Conservation (phyloP, 2,329 filamentous ascomycete species). For the Pseudogymnoascus sp. region DNA sequence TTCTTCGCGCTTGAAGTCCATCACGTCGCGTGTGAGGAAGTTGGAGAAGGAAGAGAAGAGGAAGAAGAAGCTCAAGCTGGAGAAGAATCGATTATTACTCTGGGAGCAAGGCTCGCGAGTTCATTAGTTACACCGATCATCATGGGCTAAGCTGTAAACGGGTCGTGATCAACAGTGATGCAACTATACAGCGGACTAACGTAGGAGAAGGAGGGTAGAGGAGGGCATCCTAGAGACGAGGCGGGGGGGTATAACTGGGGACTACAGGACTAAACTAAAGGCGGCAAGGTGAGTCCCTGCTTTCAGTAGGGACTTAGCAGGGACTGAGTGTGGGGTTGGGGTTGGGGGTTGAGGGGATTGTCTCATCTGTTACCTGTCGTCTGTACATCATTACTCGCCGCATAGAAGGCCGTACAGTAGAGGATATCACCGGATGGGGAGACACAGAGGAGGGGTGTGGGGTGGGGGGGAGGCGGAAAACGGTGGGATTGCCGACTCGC, state of each 20-base stretch:
- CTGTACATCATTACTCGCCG: neutral
- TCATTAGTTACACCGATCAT: conserved; percentile 8
- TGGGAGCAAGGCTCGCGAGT: neutral
- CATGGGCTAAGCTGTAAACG: conserved; percentile 1
- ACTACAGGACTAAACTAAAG: neutral
- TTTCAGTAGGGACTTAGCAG: neutral
- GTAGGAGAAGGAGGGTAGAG: neutral
- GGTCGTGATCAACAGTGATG: conserved; percentile 4
- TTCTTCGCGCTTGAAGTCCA: conserved; percentile 11
- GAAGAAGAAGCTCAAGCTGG: neutral
- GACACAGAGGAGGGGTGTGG: neutral
- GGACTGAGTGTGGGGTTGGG: conserved; percentile 8
- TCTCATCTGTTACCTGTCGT: neutral
- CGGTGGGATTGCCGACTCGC: conserved; percentile 1
- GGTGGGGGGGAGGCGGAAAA: neutral
- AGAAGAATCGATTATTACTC: neutral
- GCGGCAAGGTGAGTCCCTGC: neutral
- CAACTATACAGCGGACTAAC: neutral
- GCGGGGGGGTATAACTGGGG: neutral
- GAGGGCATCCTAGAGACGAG: conserved; percentile 3
- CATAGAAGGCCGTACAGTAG: neutral
- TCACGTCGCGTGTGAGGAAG: conserved; percentile 2
- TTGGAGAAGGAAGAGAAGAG: conserved; percentile 4
- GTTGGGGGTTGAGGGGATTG: conserved; percentile 6
- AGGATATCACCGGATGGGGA: neutral